A percentile compares a stretch with the other conserved stretches of the same genome.
Evolutionary conservation across 1,284 basidiomycete species (phyloP).

Genomic region (Pascua sp.): DNA sequence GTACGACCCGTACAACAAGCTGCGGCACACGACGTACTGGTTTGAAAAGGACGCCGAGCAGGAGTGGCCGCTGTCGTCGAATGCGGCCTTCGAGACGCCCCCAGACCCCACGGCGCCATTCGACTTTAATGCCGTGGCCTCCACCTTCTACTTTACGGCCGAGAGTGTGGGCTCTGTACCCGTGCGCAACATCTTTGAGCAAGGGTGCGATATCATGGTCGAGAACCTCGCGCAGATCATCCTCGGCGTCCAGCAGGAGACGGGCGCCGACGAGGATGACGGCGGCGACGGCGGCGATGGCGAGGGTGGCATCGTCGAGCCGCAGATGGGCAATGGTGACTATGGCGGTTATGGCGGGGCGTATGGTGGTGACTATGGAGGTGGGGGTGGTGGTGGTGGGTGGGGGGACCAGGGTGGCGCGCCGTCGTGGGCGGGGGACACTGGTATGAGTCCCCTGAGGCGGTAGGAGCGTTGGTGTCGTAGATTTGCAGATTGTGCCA

Average conservation of each 20-base stretch:
- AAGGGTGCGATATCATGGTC: conserved; percentile 77
- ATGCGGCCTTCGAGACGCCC: conserved; percentile 75
- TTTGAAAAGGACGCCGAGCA: conserved; percentile 67
- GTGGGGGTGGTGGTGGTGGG: conserved; percentile 17
- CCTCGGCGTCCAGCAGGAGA: conserved; percentile 50
- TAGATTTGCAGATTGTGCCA: background rate
- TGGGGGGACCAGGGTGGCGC: conserved; percentile 14
- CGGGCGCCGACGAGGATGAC: conserved; percentile 40
- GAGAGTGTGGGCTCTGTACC: conserved; percentile 85
- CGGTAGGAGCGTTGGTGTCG: conserved; percentile 17
- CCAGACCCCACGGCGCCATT: conserved; percentile 75
- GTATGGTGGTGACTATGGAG: conserved; percentile 13
- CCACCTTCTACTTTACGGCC: conserved; percentile 85
- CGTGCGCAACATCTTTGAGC: conserved; percentile 79
- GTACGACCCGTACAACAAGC: conserved; percentile 96
- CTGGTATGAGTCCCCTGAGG: conserved; percentile 41
- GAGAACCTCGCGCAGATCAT: conserved; percentile 77
- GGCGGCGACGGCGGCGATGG: conserved; percentile 23
- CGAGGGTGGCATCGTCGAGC: conserved; percentile 30
- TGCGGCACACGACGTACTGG: conserved; percentile 96
- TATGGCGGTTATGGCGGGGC: conserved; percentile 17
- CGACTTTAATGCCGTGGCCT: conserved; percentile 80
- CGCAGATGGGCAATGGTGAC: conserved; percentile 22
- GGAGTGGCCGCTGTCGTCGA: conserved; percentile 80
- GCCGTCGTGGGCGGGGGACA: conserved; percentile 19